Conservation (phyloP, 495 filamentous ascomycete species). For the Penicillium cinerascens region DNA sequence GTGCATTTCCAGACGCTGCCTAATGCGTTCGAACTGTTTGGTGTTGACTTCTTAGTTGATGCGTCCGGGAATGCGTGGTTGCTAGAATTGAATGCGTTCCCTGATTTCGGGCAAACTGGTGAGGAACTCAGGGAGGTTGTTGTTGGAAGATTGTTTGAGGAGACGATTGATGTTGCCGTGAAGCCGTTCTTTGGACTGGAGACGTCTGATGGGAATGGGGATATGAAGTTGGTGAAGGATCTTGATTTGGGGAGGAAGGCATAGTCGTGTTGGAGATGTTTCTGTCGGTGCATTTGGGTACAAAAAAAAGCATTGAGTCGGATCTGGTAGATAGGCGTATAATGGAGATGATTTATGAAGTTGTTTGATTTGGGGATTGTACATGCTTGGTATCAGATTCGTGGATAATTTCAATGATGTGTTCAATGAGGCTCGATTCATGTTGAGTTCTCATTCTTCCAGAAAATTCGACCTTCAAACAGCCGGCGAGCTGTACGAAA, state of each 20-base stretch:
- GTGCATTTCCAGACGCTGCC: slow-evolving; percentile 87
- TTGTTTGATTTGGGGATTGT: neutral
- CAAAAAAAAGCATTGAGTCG: neutral
- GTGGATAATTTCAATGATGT: too few relatives aligned
- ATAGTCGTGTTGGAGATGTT: slow-evolving; percentile 4
- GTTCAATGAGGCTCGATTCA: neutral
- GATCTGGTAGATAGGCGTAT: neutral
- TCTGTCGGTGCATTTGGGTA: neutral
- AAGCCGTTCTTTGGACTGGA: slow-evolving; percentile 54
- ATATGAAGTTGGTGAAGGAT: slow-evolving; percentile 55
- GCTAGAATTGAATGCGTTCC: slow-evolving; percentile 94
- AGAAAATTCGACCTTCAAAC: slow-evolving; percentile 55
- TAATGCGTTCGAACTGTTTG: slow-evolving; percentile 89
- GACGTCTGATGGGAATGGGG: slow-evolving; percentile 25
- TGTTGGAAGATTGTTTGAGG: slow-evolving; percentile 72
- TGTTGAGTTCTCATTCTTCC: slow-evolving; percentile 30
- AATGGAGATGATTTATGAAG: neutral
- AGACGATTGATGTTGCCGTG: slow-evolving; percentile 63
- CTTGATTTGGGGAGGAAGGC: slow-evolving; percentile 56
- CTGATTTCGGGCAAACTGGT: slow-evolving; percentile 91
- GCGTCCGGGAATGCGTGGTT: slow-evolving; percentile 60
- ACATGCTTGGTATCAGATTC: neutral
- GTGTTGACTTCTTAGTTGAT: slow-evolving; percentile 86
- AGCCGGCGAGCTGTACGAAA: slow-evolving; percentile 54
- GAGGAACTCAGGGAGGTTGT: slow-evolving; percentile 59